phyloP scores from a whole-genome alignment of 805 yeast species.

The Tetrapisispora fleetii region DNA sequence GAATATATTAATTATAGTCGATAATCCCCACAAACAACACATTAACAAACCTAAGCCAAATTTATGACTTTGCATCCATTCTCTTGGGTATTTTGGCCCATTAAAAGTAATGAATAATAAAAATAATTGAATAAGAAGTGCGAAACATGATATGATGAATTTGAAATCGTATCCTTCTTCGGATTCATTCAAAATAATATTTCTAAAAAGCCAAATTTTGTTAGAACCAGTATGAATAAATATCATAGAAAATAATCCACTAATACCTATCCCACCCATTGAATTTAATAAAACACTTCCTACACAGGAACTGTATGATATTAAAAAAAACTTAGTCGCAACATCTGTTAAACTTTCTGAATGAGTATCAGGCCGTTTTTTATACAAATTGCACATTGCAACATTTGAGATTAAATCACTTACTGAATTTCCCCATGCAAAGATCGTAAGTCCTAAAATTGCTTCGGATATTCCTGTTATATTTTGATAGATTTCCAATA shows the following conservation, averaged over 20 bases:
- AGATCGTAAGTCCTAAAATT: constrained; percentile 79
- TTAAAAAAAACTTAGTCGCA: constrained; percentile 62
- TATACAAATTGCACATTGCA: constrained; percentile 58
- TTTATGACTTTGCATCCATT: constrained; percentile 9
- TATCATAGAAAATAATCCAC: constrained; percentile 44
- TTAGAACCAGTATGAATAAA: constrained; percentile 11
- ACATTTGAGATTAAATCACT: constrained; percentile 85
- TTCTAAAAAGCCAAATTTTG: constrained; percentile 20
- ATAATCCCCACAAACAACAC: constrained; percentile 21
- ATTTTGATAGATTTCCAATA: constrained; percentile 26
- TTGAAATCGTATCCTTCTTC: constrained; percentile 7
- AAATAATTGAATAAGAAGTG: constrained; percentile 16
- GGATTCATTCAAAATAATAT: constrained; percentile 12
- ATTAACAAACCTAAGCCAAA: constrained; percentile 16
- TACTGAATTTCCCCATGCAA: constrained; percentile 88
- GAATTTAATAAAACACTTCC: constrained; percentile 84
- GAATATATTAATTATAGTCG: constrained; percentile 19
- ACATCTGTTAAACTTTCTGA: constrained; percentile 9
- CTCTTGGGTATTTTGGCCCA: constrained; percentile 7
- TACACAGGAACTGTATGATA: constrained; percentile 89
- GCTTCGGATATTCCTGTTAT: constrained; percentile 55
- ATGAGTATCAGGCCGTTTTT: constrained; percentile 17
- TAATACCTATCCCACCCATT: constrained; percentile 72
- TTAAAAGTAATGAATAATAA: constrained; percentile 14
- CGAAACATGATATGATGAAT: constrained; percentile 20